Percentiles rank a stretch among this genome's conserved stretches.
Evolutionary conservation across 306 rosid species (phyloP).

Genomic region (Leucaena leucocephala): DNA sequence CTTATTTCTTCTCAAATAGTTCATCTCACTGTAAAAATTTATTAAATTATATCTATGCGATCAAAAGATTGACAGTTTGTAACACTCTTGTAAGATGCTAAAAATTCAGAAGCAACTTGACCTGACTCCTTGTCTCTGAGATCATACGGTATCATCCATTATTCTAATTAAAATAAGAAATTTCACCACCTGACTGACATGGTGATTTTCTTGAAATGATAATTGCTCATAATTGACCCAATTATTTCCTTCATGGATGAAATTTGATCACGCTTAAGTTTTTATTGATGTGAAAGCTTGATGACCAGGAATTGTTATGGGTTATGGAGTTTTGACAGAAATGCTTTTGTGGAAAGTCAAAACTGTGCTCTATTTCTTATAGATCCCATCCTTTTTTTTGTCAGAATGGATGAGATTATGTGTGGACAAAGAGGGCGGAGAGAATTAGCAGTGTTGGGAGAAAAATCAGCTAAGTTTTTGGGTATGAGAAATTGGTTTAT

Average conservation of each 20-base stretch:
- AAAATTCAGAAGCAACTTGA: neutral
- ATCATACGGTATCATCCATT: conserved; percentile 6
- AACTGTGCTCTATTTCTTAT: conserved; percentile 28
- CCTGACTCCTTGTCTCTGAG: neutral
- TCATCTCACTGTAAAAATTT: conserved; percentile 18
- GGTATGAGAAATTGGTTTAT: conserved; percentile 83
- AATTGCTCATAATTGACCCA: conserved; percentile 17
- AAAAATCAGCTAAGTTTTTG: conserved; percentile 75
- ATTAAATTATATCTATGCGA: neutral
- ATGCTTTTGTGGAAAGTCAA: conserved; percentile 34
- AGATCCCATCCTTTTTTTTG: conserved; percentile 34
- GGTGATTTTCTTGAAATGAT: conserved; percentile 14
- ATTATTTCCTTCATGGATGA: conserved; percentile 27
- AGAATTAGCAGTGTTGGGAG: conserved; percentile 90
- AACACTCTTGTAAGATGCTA: neutral
- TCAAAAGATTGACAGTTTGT: neutral
- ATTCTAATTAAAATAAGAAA: conserved; percentile 15
- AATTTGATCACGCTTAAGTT: neutral
- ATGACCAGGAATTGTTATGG: neutral
- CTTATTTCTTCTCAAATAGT: conserved; percentile 18
- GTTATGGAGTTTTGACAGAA: conserved; percentile 29
- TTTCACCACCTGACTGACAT: conserved; percentile 8
- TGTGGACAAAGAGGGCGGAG: conserved; percentile 96
- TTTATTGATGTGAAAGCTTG: conserved; percentile 24
- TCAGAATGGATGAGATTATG: conserved; percentile 99